Conservation (phyloP, 371 early-diverging fungal species). For the Mucor racemosus region DNA sequence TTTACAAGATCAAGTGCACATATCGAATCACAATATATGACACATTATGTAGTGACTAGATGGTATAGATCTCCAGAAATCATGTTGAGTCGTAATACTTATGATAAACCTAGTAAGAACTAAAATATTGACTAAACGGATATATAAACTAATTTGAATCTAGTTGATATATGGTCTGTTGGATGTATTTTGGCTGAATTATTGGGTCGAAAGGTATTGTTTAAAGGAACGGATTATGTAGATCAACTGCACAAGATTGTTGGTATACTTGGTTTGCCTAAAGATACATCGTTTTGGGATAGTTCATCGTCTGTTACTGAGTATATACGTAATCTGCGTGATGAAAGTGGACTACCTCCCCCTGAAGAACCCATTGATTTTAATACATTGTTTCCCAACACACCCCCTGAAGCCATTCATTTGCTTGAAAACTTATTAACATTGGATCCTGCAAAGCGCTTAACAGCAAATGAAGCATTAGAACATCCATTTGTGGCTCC, state of each 20-base stretch:
- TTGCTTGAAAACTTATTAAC: conserved; percentile 78
- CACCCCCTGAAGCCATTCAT: conserved; percentile 72
- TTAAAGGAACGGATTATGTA: conserved; percentile 93
- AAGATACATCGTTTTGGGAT: conserved; percentile 67
- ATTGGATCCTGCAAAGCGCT: conserved; percentile 84
- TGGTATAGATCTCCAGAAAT: conserved; percentile 60
- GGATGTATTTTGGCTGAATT: conserved; percentile 99
- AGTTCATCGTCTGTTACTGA: conserved; percentile 49
- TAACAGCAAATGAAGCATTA: conserved; percentile 82
- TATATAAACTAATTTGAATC: no score
- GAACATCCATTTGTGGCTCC: conserved; percentile 81
- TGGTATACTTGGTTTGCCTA: conserved; percentile 93
- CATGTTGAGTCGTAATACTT: conserved; percentile 45
- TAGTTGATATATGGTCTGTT: conserved; percentile 98
- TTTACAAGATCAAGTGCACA: conserved; percentile 25
- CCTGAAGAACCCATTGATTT: conserved; percentile 50
- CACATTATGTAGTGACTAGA: conserved; percentile 52
- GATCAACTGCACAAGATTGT: conserved; percentile 95
- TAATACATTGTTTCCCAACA: conserved; percentile 47
- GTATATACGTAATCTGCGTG: conserved; percentile 47
- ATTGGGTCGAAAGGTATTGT: conserved; percentile 88
- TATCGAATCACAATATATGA: conserved; percentile 41
- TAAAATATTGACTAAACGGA: no score
- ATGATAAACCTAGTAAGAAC: conserved; percentile 50
- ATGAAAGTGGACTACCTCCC: conserved; percentile 59